Conservation (phyloP, 148 eudicot genomes). For the Silene latifolia region DNA sequence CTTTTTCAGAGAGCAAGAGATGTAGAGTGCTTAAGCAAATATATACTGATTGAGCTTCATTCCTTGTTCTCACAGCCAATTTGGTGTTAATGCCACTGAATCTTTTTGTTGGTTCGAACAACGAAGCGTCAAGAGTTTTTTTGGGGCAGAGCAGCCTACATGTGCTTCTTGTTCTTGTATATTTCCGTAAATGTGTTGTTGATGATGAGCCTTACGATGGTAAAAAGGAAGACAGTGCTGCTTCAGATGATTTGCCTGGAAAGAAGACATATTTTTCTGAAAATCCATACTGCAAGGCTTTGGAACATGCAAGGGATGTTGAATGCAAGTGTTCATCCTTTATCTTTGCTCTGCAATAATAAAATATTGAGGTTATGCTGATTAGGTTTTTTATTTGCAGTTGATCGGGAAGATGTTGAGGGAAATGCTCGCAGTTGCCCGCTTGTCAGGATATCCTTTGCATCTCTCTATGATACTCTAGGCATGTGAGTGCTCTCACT, state of each 20-base stretch:
- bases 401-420: constrained; percentile 73
- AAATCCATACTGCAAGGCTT: constrained; percentile 79
- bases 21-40: background rate
- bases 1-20: background rate
- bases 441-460: constrained; percentile 76
- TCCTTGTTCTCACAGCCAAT: constrained; percentile 62
- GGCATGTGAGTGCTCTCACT: constrained; percentile 62
- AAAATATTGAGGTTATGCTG: constrained; percentile 14
- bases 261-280: constrained; percentile 53
- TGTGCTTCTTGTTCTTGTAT: constrained; percentile 68
- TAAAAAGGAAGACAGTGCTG: constrained; percentile 29
- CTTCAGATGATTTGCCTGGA: constrained; percentile 41
- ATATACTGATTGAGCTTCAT: constrained; percentile 8
- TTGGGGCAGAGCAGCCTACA: constrained; percentile 76
- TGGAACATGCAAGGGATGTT: constrained; percentile 69
- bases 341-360: background rate
- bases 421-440: constrained; percentile 70
- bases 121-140: constrained; percentile 53
- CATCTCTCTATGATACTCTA: constrained; percentile 85
- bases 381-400: constrained; percentile 45
- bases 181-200: constrained; percentile 57
- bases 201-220: constrained; percentile 39
- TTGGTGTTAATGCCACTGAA: constrained; percentile 71
- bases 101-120: constrained; percentile 54
- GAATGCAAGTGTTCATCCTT: constrained; percentile 51